A percentile compares a stretch with the other conserved stretches of the same genome.
Evolutionary conservation across 2,329 filamentous ascomycete species (phyloP).

Genomic region (Nemania abortiva): DNA sequence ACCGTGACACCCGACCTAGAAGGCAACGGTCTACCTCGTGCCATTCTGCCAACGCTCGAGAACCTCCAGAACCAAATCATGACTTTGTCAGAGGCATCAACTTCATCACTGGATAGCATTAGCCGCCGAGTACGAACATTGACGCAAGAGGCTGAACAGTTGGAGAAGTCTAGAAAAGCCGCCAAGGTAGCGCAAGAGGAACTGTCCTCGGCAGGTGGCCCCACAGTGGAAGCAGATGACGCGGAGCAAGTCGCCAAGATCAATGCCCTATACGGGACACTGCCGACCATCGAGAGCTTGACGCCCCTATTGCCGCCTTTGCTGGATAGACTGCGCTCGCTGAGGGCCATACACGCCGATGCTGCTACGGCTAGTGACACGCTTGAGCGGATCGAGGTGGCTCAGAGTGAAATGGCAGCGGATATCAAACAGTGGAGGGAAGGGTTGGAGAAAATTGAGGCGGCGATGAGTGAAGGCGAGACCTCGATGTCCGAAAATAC

Average conservation of each 20-base stretch:
- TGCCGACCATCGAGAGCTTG: constrained; percentile 89
- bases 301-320: constrained; percentile 86
- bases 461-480: constrained; percentile 77
- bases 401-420: constrained; percentile 82
- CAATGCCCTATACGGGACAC: constrained; percentile 88
- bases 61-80: constrained; percentile 83
- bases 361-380: constrained; percentile 85
- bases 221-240: constrained; percentile 60
- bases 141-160: constrained; percentile 76
- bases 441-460: constrained; percentile 82
- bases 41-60: constrained; percentile 85
- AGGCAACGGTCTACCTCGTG: constrained; percentile 67
- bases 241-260: constrained; percentile 86
- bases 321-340: constrained; percentile 84
- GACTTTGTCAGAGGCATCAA: constrained; percentile 78
- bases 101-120: constrained; percentile 78
- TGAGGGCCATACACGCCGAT: constrained; percentile 86
- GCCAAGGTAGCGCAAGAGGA: constrained; percentile 73
- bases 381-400: constrained; percentile 79
- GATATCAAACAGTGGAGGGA: constrained; percentile 90
- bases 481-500: constrained; percentile 81
- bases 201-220: constrained; percentile 61
- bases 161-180: constrained; percentile 73
- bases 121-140: constrained; percentile 77
- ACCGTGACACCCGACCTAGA: constrained; percentile 73